A percentile compares a stretch with the other conserved stretches of the same genome.
Evolutionary conservation across 148 eudicot genomes (phyloP).

Genomic region (Gaultheria prostrata): DNA sequence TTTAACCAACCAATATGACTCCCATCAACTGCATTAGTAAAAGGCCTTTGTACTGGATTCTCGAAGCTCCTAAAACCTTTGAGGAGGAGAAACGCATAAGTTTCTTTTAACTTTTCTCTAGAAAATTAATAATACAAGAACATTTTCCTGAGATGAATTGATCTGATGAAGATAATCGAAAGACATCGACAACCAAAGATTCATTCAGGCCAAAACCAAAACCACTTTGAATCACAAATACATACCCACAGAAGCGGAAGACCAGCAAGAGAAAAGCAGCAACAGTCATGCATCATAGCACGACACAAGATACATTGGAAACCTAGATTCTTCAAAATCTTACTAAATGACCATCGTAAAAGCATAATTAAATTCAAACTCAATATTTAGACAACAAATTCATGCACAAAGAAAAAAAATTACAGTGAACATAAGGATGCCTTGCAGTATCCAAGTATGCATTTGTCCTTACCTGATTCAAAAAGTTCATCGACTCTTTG

Average conservation of each 20-base stretch:
- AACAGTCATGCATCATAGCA: not conserved
- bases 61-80: not conserved
- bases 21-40: not conserved
- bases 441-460: not conserved
- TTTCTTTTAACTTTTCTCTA: not conserved
- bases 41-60: not conserved
- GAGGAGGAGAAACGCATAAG: not conserved
- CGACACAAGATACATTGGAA: not conserved
- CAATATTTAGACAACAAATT: not conserved
- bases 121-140: not conserved
- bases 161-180: not conserved
- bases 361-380: constrained; percentile 4
- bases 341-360: not conserved
- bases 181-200: not conserved
- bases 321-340: not conserved
- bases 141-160: not conserved
- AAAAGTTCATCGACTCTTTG: constrained; percentile 72
- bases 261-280: not conserved
- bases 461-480: constrained; percentile 62
- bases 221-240: not conserved
- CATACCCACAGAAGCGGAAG: not conserved
- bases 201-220: not conserved
- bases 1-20: constrained; percentile 1
- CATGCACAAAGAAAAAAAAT: not conserved
- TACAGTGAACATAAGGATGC: not conserved